phyloP scores from a whole-genome alignment of 2,329 filamentous ascomycete species.

The Aspergillus ruber region DNA sequence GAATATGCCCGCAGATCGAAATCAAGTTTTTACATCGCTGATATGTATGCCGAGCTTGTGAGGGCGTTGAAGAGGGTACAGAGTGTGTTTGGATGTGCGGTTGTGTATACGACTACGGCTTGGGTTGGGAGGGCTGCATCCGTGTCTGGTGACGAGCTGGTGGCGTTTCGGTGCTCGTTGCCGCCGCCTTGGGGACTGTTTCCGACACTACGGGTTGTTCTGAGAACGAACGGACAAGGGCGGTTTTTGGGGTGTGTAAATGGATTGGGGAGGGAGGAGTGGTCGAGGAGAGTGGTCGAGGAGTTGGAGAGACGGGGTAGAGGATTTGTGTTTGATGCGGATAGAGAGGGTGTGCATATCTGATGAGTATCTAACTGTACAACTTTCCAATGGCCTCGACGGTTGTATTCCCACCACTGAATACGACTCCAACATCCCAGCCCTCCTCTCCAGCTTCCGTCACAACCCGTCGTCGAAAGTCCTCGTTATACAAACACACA shows the following conservation, averaged over 20 bases:
- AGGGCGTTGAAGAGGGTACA: slow-evolving; percentile 30
- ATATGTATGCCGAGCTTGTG: slow-evolving; percentile 26
- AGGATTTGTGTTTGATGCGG: slow-evolving; percentile 27
- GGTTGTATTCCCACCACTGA: slow-evolving; percentile 61
- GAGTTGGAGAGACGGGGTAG: slow-evolving; percentile 20
- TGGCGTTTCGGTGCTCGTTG: slow-evolving; percentile 28
- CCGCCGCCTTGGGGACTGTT: slow-evolving; percentile 35
- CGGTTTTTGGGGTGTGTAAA: slow-evolving; percentile 34
- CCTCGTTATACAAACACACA: slow-evolving; percentile 75
- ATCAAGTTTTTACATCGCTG: slow-evolving; percentile 23
- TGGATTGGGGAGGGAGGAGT: slow-evolving; percentile 28
- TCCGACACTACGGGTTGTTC: slow-evolving; percentile 31
- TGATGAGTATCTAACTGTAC: slow-evolving; percentile 28
- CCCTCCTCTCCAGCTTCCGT: slow-evolving; percentile 57
- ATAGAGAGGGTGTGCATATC: slow-evolving; percentile 14
- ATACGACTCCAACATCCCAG: slow-evolving; percentile 62
- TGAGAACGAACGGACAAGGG: slow-evolving; percentile 27
- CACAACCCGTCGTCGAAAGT: slow-evolving; percentile 63
- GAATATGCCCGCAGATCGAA: slow-evolving; percentile 21
- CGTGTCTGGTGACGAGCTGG: slow-evolving; percentile 8
- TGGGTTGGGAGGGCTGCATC: slow-evolving; percentile 9
- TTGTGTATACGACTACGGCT: slow-evolving; percentile 34
- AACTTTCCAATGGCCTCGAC: slow-evolving; percentile 55
- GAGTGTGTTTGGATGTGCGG: slow-evolving; percentile 29
- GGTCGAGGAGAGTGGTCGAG: slow-evolving; percentile 25